A percentile compares a stretch with the other conserved stretches of the same genome.
Evolutionary conservation across 164 flowering plant genomes (phyloP).

Genomic region (Cinnamomum micranthum): DNA sequence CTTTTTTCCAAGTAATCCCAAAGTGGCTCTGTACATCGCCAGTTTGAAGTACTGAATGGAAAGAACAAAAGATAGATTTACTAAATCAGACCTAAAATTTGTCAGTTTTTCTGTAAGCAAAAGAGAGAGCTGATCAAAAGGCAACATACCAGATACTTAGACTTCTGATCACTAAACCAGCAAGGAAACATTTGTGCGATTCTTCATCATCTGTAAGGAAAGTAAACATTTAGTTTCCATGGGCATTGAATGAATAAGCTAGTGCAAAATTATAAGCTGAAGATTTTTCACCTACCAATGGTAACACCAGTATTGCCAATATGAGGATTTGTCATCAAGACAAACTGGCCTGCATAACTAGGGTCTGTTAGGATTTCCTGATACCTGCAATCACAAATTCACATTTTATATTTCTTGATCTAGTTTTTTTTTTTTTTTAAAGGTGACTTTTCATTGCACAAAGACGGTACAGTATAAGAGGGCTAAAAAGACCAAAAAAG

Average conservation of each 20-base stretch:
- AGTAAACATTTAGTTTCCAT: neutral
- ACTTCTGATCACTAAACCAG: slow-evolving; percentile 20
- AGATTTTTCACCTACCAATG: slow-evolving; percentile 3
- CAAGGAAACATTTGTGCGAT: slow-evolving; percentile 20
- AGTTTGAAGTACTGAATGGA: slow-evolving; percentile 65
- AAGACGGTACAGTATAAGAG: no score
- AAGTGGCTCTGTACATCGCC: slow-evolving; percentile 63
- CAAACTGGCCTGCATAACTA: slow-evolving; percentile 25
- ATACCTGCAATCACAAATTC: slow-evolving; percentile 14
- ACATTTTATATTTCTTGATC: neutral
- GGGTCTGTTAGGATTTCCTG: slow-evolving; percentile 23
- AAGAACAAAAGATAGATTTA: neutral
- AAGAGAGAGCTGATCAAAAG: neutral
- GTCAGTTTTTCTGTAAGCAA: neutral
- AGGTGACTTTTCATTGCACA: no score
- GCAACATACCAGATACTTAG: slow-evolving; percentile 17
- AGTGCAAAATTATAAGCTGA: neutral
- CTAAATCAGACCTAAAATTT: neutral
- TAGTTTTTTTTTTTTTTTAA: no score
- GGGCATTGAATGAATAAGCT: neutral
- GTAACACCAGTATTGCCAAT: slow-evolving; percentile 24
- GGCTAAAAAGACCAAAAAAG: no score
- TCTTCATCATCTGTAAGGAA: slow-evolving; percentile 18
- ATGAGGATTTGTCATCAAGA: slow-evolving; percentile 26
- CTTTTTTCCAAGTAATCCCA: slow-evolving; percentile 66